phyloP scores from a whole-genome alignment of 768 basidiomycete genomes.

The Lentinula guzmanii region DNA sequence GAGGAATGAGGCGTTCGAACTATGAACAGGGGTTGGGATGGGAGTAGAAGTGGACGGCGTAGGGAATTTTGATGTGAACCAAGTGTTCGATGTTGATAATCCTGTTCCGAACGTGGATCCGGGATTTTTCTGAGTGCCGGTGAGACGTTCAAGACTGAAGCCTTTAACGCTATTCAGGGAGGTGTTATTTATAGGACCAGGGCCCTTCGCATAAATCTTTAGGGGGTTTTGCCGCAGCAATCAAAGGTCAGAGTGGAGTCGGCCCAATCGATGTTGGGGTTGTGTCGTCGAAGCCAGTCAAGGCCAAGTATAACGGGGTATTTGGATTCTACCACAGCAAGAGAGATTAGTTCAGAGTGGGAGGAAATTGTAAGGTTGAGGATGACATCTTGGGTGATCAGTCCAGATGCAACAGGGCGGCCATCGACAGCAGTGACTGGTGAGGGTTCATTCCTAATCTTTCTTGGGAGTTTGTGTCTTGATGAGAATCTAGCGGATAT shows the following conservation, averaged over 20 bases:
- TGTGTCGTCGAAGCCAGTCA: constrained; percentile 29
- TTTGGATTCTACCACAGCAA: constrained; percentile 18
- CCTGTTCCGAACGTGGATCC: not conserved
- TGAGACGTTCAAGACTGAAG: not conserved
- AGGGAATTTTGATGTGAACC: not conserved
- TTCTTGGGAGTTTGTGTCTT: constrained; percentile 23
- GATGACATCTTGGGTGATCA: constrained; percentile 31
- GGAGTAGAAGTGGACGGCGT: not conserved
- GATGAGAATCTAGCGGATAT: constrained; percentile 34
- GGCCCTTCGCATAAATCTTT: not conserved
- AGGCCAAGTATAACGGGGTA: constrained; percentile 22
- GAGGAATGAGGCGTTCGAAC: not conserved
- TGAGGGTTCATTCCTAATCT: constrained; percentile 20
- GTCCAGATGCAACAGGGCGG: constrained; percentile 31
- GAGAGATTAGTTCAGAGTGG: constrained; percentile 22
- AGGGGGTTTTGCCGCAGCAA: constrained; percentile 15
- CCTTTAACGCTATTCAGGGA: not conserved
- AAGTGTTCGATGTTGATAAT: not conserved
- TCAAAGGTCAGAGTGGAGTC: constrained; percentile 10
- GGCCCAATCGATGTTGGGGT: constrained; percentile 28
- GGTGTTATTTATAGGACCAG: not conserved
- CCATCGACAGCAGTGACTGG: constrained; percentile 31
- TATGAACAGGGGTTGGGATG: not conserved
- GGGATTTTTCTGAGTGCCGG: not conserved
- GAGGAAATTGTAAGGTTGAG: constrained; percentile 17